Percentiles rank a stretch among this genome's conserved stretches.
Evolutionary conservation across 2,329 filamentous ascomycete genomes (phyloP).

Genomic region (Fusarium phyllophilum): DNA sequence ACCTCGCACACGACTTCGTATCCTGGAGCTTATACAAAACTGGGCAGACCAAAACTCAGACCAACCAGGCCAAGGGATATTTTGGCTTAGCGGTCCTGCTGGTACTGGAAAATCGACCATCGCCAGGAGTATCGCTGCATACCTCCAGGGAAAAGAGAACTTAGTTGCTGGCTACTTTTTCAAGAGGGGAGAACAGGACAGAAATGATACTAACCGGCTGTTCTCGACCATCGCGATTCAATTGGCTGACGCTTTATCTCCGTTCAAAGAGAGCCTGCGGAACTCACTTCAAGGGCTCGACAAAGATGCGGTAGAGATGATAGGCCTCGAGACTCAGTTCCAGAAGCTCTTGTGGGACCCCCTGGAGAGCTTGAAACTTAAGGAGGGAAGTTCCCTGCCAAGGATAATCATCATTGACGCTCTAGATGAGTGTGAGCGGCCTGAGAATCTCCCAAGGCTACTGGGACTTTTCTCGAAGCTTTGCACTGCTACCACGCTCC

Average conservation of each 20-base stretch:
- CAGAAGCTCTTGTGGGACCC: background rate
- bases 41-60: background rate
- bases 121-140: no score
- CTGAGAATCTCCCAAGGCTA: fast-evolving
- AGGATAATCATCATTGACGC: background rate
- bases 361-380: fast-evolving
- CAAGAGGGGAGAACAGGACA: background rate
- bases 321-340: fast-evolving
- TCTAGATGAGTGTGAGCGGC: background rate
- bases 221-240: background rate
- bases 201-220: background rate
- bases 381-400: fast-evolving
- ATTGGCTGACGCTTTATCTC: background rate
- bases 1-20: background rate
- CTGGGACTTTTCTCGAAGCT: background rate
- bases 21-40: background rate
- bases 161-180: background rate
- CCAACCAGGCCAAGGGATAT: background rate
- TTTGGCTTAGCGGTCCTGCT: background rate
- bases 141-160: no score
- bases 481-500: background rate
- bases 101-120: background rate
- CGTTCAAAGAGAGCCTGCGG: fast-evolving
- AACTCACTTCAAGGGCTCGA: background rate
- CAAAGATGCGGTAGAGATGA: background rate